Evolutionary conservation across 2,329 filamentous ascomycete species (phyloP).

Genomic region (Alternaria dauci): DNA sequence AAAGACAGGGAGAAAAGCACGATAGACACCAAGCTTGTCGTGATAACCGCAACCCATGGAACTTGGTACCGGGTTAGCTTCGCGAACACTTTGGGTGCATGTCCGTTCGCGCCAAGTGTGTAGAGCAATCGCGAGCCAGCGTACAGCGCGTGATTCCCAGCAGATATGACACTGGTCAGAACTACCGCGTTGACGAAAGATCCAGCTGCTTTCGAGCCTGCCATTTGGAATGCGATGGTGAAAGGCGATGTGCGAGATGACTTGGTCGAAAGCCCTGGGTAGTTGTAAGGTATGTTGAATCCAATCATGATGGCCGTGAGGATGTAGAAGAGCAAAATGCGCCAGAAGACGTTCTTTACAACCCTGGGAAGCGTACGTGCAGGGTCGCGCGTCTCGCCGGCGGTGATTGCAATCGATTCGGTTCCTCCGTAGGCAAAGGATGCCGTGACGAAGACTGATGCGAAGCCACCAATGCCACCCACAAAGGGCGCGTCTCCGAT

Average conservation of each 20-base stretch:
- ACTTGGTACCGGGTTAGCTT: constrained; percentile 55
- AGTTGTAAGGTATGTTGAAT: constrained; percentile 53
- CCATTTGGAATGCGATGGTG: constrained; percentile 70
- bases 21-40: constrained; percentile 48
- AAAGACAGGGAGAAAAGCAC: constrained; percentile 56
- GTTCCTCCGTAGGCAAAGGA: constrained; percentile 79
- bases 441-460: constrained; percentile 77
- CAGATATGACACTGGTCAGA: constrained; percentile 66
- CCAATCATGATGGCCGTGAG: constrained; percentile 54
- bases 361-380: constrained; percentile 84
- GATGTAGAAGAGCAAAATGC: constrained; percentile 55
- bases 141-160: constrained; percentile 66
- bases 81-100: constrained; percentile 77
- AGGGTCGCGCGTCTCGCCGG: constrained; percentile 80
- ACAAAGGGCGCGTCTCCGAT: constrained; percentile 64
- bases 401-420: constrained; percentile 78
- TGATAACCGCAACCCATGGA: constrained; percentile 49
- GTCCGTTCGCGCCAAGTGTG: constrained; percentile 61
- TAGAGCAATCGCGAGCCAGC: constrained; percentile 65
- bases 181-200: constrained; percentile 73
- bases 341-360: constrained; percentile 85
- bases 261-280: constrained; percentile 46
- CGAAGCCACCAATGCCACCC: constrained; percentile 59
- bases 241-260: constrained; percentile 64
- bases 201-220: constrained; percentile 67